Percentiles rank a stretch among this genome's conserved stretches.
Evolutionary conservation across 768 basidiomycete genomes (phyloP).

Genomic region (Naematelia encephala): DNA sequence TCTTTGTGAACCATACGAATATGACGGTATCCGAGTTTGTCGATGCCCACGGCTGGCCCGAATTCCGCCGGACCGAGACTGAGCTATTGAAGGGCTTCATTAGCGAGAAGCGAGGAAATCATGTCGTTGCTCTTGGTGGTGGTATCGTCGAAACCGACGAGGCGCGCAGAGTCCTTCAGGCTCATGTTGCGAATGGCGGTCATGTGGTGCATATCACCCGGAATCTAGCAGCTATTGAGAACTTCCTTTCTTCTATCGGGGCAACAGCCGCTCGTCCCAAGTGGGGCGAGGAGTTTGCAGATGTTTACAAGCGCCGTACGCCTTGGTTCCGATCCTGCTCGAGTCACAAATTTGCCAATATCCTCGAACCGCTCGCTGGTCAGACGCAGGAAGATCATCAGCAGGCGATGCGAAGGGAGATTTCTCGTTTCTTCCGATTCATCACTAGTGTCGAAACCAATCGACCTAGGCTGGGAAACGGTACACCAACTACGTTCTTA

Average conservation of each 20-base stretch:
- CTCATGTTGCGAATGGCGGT: slow-evolving; percentile 61
- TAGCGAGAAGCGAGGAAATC: slow-evolving; percentile 56
- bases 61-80: slow-evolving; percentile 78
- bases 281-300: slow-evolving; percentile 79
- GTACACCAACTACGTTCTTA: slow-evolving; percentile 81
- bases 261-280: slow-evolving; percentile 75
- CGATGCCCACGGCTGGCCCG: slow-evolving; percentile 75
- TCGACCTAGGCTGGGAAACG: slow-evolving; percentile 45
- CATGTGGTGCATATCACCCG: slow-evolving; percentile 82
- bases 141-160: slow-evolving; percentile 84
- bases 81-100: slow-evolving; percentile 68
- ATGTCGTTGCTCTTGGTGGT: slow-evolving; percentile 87
- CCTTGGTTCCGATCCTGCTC: slow-evolving; percentile 84
- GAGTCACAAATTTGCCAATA: slow-evolving; percentile 79
- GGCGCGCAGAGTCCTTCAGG: slow-evolving; percentile 68
- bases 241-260: slow-evolving; percentile 61
- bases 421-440: slow-evolving; percentile 81
- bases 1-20: slow-evolving; percentile 65
- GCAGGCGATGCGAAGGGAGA: slow-evolving; percentile 56
- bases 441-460: slow-evolving; percentile 72
- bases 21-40: slow-evolving; percentile 73
- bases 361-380: slow-evolving; percentile 46
- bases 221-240: slow-evolving; percentile 73
- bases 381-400: slow-evolving; percentile 52
- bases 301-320: slow-evolving; percentile 75